Evolutionary conservation across 1,139 yeast species (phyloP), one percentile per base, ranked within the genome.

Genomic region (Debaryomyces subglobosus): DNA sequence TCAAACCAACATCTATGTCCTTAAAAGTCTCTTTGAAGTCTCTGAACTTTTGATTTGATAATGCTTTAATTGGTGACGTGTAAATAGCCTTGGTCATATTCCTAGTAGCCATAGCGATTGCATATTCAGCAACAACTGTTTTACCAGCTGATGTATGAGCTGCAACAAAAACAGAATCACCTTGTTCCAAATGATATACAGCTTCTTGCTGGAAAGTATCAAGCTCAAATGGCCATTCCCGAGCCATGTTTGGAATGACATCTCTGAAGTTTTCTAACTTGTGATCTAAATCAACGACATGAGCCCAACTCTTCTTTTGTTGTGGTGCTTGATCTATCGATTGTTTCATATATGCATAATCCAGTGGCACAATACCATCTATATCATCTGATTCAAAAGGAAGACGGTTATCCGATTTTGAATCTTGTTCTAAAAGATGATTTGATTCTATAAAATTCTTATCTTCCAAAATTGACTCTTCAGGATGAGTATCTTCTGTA

Each of bases 151-250:
- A 89, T 0, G 96, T 89, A 65, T 94, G 99, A 0, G 99, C 99
- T 5, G 99, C 97, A 3, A 94, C 98, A 67, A 94, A 89, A 2
- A 94, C 99, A 1, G 98, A 91, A 64, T 94, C 99, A 43, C 96
- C 96, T 64, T 92, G 96, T 63, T 94, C 99, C 55, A 94, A 78
- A 70, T 94, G 97, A 55, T 91, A 94, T 1, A 94, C 90, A 0
- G 99, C 97, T 62, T 95, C 97, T 64, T 95, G 92, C 68, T 94
- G 99, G 71, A 94, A 94, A 29, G 91, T 89, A 72, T 94, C 99
- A 50, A 94, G 77, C 56, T 88, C 92, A 61, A 94, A 94, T 0
- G 99, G 98, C 86, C 94, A 95, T 34, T 81, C 84, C 47, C 96
- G 78, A 1, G 99, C 99, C 76, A 92, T 92, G 52, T 89, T 85